A percentile compares a stretch with the other conserved stretches of the same genome.
Evolutionary conservation across 2,329 filamentous ascomycete species (phyloP).

Genomic region (Plectosphaerella cucumerina): DNA sequence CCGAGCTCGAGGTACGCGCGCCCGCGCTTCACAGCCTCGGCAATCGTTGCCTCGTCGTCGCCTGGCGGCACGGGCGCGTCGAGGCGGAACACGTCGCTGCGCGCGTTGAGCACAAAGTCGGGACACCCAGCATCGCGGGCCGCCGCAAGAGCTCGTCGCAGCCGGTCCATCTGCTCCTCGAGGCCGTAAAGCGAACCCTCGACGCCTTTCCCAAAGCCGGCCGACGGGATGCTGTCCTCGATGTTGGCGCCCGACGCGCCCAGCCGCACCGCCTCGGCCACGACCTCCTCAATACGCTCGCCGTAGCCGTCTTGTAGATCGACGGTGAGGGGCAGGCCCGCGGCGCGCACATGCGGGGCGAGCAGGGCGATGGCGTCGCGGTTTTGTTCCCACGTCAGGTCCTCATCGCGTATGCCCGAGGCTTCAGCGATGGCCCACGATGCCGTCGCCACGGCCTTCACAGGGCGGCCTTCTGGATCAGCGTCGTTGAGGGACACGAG

Average conservation of each 20-base stretch:
- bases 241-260: constrained; percentile 57
- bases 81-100: constrained; percentile 48
- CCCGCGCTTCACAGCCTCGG: constrained; percentile 48
- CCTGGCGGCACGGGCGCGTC: constrained; percentile 18
- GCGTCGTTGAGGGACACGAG: constrained; percentile 37
- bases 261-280: constrained; percentile 38
- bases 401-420: constrained; percentile 39
- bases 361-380: constrained; percentile 41
- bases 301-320: constrained; percentile 61
- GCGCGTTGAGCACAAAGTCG: constrained; percentile 54
- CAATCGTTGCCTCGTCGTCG: constrained; percentile 29
- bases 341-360: constrained; percentile 32
- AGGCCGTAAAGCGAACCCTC: constrained; percentile 27
- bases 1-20: constrained; percentile 54
- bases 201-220: constrained; percentile 27
- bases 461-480: constrained; percentile 22
- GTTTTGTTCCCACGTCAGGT: constrained; percentile 47
- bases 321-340: constrained; percentile 45
- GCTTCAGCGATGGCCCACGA: constrained; percentile 46
- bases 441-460: constrained; percentile 42
- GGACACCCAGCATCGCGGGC: constrained; percentile 44
- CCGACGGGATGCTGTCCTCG: constrained; percentile 42
- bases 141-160: constrained; percentile 35
- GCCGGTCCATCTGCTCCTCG: constrained; percentile 42
- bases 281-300: constrained; percentile 35